Base-by-base conservation (phyloP, 441 rosid species). In the Kokia cookei region DNA sequence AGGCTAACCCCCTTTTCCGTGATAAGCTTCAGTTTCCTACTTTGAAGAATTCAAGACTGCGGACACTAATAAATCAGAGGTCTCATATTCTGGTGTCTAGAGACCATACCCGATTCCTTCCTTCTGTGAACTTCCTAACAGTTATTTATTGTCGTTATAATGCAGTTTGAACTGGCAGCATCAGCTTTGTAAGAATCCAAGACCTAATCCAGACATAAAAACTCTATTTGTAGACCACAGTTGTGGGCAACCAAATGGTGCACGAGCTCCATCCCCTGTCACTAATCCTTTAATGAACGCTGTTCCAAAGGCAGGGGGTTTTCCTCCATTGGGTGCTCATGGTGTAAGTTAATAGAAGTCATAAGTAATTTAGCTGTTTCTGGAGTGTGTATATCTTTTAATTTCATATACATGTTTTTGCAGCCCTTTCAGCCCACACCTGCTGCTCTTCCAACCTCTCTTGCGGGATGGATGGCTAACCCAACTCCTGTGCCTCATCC, bases 101-200 rank as follows among this genome's bases (percentile, higher is more conserved):
- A 76, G 65, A 59, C 24, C 57, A 40, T n/a, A 37, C 13, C 37
- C 61, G 47, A 8, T 19, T 69, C 55, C 4, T 59, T 42, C 27
- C 40, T 35, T 45, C 10, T 76, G 15, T 54, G 43, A 17, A 50
- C 43, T 42, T 68, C 2, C 55, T 69, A 29, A 69, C 72, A 45
- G 68, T 80, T 68, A 55, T 75, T 77, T 68, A 55, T 74, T 29
- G 7, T 17, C 19, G 61, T 48, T 75, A 54, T 66, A 64, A 57
- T 80, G 86, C 87, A 91, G 97, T 83, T 88, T 91, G 77, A 91
- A 91, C 80, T 91, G 97, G 97, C 97, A 91, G 81, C 94, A 91
- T 81, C 94, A 88, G 76, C 90, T 91, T 76, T 91, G 94, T 82
- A 89, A 88, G 85, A 89, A 84, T 78, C 96, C 96, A 26, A 91